Evolutionary conservation across 768 basidiomycete species (phyloP).

Genomic region (Xerocomellus intermedius): DNA sequence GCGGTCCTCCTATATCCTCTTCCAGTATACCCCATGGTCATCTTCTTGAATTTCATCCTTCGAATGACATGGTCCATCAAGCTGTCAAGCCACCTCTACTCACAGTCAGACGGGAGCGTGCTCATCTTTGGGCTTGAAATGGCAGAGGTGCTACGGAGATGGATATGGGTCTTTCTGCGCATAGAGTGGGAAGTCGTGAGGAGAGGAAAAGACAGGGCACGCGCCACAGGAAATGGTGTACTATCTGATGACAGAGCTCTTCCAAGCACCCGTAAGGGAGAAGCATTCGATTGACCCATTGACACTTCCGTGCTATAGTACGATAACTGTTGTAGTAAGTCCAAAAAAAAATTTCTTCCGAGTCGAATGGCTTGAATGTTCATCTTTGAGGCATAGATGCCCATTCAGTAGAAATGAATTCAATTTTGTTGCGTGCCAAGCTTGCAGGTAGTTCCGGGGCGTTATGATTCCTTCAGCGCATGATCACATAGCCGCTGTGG

Average conservation of each 20-base stretch:
- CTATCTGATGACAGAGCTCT: constrained; percentile 14
- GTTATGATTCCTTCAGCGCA: background rate
- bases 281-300: constrained; percentile 16
- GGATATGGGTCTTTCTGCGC: constrained; percentile 98
- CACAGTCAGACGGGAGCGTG: constrained; percentile 70
- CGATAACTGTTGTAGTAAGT: constrained; percentile 14
- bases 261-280: constrained; percentile 13
- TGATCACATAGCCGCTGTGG: background rate
- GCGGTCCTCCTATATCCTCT: constrained; percentile 74
- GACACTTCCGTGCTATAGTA: constrained; percentile 1
- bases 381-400: constrained; percentile 9
- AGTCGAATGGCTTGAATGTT: background rate
- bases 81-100: constrained; percentile 82
- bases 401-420: background rate
- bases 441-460: background rate
- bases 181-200: constrained; percentile 95
- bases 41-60: constrained; percentile 81
- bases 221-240: constrained; percentile 1
- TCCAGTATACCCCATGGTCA: constrained; percentile 77
- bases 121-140: constrained; percentile 90
- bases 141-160: constrained; percentile 84
- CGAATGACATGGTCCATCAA: constrained; percentile 95
- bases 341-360: background rate
- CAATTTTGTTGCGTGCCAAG: background rate
- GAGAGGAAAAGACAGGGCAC: constrained; percentile 32